Evolutionary conservation across 2,329 filamentous ascomycete genomes (phyloP).

Genomic region (Exophiala alcalophila): DNA sequence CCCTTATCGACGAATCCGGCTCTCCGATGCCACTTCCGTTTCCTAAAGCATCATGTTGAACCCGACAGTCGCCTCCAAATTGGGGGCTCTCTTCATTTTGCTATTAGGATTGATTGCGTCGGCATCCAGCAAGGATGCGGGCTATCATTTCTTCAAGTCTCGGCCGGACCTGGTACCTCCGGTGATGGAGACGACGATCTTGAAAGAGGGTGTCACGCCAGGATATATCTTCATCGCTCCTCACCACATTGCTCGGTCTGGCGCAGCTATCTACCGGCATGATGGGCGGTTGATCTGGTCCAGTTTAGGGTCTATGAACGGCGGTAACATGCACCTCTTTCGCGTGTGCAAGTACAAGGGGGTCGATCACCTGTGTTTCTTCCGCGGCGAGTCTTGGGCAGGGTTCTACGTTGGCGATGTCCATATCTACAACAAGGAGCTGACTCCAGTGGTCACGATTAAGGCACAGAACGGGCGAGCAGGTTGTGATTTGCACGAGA

Average conservation of each 20-base stretch:
- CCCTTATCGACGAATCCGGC: no score
- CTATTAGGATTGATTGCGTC: not conserved
- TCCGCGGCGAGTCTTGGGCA: not conserved
- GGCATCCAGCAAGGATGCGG: not conserved
- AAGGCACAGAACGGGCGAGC: constrained; percentile 19
- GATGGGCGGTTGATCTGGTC: not conserved
- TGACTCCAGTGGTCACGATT: constrained; percentile 9
- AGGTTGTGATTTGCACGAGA: constrained; percentile 51
- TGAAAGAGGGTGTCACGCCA: constrained; percentile 2
- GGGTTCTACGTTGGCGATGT: not conserved
- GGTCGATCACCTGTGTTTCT: constrained; percentile 3
- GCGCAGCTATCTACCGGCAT: constrained; percentile 1
- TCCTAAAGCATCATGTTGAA: not conserved
- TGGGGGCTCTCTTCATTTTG: not conserved
- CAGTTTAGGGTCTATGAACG: not conserved
- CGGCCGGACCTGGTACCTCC: constrained; percentile 1
- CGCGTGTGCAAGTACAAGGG: constrained; percentile 1
- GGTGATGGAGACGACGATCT: not conserved
- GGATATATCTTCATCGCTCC: constrained; percentile 3
- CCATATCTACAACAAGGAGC: constrained; percentile 5
- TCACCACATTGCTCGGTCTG: constrained; percentile 1
- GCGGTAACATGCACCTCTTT: constrained; percentile 2
- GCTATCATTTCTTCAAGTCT: constrained; percentile 1
- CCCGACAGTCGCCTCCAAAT: not conserved
- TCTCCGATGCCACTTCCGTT: not conserved